Conservation (phyloP, 2,329 filamentous ascomycete species). For the Byssochlamys sp. region DNA sequence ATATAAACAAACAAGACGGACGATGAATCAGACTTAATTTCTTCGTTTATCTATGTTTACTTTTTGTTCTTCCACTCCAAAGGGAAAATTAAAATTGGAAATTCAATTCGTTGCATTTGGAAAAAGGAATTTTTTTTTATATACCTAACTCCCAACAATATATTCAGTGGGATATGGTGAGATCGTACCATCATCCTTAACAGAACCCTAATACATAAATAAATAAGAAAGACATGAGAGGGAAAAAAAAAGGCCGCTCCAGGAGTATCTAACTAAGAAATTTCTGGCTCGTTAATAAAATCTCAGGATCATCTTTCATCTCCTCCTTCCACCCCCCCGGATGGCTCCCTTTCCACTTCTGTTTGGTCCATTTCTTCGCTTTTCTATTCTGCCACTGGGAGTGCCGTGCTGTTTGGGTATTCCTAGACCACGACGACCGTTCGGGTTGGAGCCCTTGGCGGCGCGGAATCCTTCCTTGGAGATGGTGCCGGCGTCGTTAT, state of each 20-base stretch:
- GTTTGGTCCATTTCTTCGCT: constrained; percentile 7
- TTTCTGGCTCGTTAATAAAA: neutral
- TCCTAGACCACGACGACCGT: constrained; percentile 16
- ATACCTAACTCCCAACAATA: neutral
- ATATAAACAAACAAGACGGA: too few species aligned
- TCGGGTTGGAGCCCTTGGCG: constrained; percentile 3
- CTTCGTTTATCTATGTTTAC: too few species aligned
- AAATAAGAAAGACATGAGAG: neutral
- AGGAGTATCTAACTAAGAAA: neutral
- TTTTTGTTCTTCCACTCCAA: too few species aligned
- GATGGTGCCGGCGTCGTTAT: constrained; percentile 23
- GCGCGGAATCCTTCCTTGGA: constrained; percentile 2
- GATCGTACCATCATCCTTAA: neutral
- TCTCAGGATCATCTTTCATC: constrained; percentile 4
- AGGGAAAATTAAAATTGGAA: too few species aligned
- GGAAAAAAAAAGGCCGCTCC: neutral
- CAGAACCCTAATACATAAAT: neutral
- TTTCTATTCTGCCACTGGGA: constrained; percentile 15
- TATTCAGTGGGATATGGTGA: neutral
- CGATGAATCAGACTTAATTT: too few species aligned
- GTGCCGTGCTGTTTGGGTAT: constrained; percentile 19
- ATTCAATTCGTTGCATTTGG: too few species aligned
- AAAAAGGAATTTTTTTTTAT: neutral
- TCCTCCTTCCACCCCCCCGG: constrained; percentile 6
- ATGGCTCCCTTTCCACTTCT: constrained; percentile 11